phyloP scores from a whole-genome alignment of 1,284 basidiomycete genomes.

The Schizophyllum amplum region DNA sequence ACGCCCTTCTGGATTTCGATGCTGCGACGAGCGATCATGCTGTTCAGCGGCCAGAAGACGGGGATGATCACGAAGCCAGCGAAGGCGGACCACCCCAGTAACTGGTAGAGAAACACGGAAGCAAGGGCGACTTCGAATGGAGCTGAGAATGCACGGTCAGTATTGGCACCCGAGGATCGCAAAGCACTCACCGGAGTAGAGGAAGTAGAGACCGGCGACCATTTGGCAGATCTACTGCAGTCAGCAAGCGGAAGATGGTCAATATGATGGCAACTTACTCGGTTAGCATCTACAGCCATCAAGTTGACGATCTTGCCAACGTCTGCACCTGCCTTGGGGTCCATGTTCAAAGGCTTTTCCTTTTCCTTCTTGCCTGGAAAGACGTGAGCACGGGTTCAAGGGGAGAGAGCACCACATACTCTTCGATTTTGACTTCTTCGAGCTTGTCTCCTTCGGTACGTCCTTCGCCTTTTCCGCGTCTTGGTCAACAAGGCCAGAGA shows the following conservation, averaged over 20 bases:
- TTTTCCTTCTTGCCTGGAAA: slow-evolving; percentile 29
- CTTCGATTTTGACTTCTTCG: too few relatives aligned
- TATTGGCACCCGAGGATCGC: background rate
- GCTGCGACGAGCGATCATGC: slow-evolving; percentile 50
- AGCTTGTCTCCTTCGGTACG: background rate
- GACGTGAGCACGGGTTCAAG: background rate
- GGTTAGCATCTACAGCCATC: slow-evolving; percentile 65
- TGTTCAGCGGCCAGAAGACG: slow-evolving; percentile 70
- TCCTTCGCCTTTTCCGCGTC: slow-evolving; percentile 27
- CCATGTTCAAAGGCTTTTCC: slow-evolving; percentile 13
- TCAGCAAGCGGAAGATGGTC: background rate
- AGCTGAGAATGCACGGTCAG: slow-evolving; percentile 20
- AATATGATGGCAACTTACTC: slow-evolving; percentile 22
- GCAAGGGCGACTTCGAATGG: slow-evolving; percentile 81
- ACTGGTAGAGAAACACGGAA: slow-evolving; percentile 69
- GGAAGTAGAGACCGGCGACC: slow-evolving; percentile 48
- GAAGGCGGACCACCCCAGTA: slow-evolving; percentile 41
- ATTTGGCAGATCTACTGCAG: slow-evolving; percentile 11
- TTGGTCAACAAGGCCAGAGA: slow-evolving; percentile 65
- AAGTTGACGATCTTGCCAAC: slow-evolving; percentile 74
- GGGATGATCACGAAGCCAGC: slow-evolving; percentile 77
- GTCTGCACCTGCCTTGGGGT: slow-evolving; percentile 61
- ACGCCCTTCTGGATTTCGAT: slow-evolving; percentile 69
- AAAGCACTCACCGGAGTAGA: slow-evolving; percentile 36
- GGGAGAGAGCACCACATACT: too few relatives aligned